Percentiles rank a stretch among this genome's conserved stretches.
Evolutionary conservation across 345 rosid species (phyloP).

Genomic region (Raphanus raphanistrum): DNA sequence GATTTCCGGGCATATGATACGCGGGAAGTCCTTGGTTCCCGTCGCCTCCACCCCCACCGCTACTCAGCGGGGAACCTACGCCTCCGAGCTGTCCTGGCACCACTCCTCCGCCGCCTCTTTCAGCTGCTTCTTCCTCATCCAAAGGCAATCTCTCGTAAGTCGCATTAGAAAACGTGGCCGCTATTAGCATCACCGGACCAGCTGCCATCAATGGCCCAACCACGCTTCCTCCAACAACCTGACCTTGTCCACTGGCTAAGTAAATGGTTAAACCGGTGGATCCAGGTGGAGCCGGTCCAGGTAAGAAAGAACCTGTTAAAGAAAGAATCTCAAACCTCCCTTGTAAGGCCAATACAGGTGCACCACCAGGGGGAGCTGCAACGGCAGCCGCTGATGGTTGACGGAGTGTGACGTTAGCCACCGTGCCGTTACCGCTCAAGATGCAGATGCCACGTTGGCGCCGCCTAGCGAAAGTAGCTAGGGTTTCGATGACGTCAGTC

Average conservation of each 20-base stretch:
- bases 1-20: slow-evolving; percentile 65
- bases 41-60: slow-evolving; percentile 51
- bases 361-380: slow-evolving; percentile 22
- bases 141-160: slow-evolving; percentile 52
- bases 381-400: slow-evolving; percentile 39
- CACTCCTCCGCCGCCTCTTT: slow-evolving; percentile 44
- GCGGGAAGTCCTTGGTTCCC: slow-evolving; percentile 49
- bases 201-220: slow-evolving; percentile 47
- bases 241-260: slow-evolving; percentile 56
- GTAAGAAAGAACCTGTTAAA: slow-evolving; percentile 48
- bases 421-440: slow-evolving; percentile 62
- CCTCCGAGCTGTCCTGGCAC: slow-evolving; percentile 34
- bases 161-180: slow-evolving; percentile 52
- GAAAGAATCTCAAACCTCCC: slow-evolving; percentile 54
- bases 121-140: slow-evolving; percentile 44
- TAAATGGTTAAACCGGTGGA: slow-evolving; percentile 52
- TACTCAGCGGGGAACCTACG: slow-evolving; percentile 38
- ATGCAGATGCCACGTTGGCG: slow-evolving; percentile 62
- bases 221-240: slow-evolving; percentile 54
- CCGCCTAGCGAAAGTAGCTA: slow-evolving; percentile 59
- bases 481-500: slow-evolving; percentile 55
- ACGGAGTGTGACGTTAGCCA: slow-evolving; percentile 63
- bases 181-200: slow-evolving; percentile 52
- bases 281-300: slow-evolving; percentile 53
- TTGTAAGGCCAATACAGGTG: slow-evolving; percentile 49